Evolutionary conservation across 306 rosid species (phyloP), one percentile per base, ranked within the genome.

Genomic region (Crotalaria pallida): DNA sequence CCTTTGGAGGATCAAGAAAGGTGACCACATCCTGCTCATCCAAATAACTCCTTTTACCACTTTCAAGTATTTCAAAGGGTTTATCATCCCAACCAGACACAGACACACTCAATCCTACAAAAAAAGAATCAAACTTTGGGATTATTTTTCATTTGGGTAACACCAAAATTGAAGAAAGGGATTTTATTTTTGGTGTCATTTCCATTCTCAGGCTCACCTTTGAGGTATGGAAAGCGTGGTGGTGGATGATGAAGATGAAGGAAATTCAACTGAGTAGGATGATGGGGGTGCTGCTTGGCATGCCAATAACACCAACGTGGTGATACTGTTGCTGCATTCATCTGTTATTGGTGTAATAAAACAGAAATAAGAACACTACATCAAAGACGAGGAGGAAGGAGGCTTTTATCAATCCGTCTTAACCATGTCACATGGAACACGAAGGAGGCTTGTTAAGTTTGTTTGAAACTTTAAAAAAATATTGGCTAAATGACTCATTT

Each of bases 1-100:
- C 82, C 78, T 80, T 88, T 0, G 96, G 96, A 51, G 96, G 96
- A 73, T 89, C 91, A 64, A 92, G 86, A 85, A 92, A 88, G 1
- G 96, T 72, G 15, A 82, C 81, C 0, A 92, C 81, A 53, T 92
- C 98, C 51, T 80, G 91, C 71, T 92, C 98, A 71, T 89, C 96
- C 47, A 88, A 69, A 74, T 81, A 92, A 51, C 44, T 82, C 77
- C 65, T 88, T 64, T 67, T 74, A 49, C 96, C 95, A 56, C 17
- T 78, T 0, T 82, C 85, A 83, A 87, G 88, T 4, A 78, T 69
- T 73, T 84, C 86, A 69, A 81, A 88, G 13, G 98, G 92, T 13
- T 85, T 79, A 77, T 88, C 91, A 45, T 89, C 91, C 96, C 92
- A 92, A 21, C 80, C 43, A 9, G 86, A 84, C n/a, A 55, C 79